phyloP scores from a whole-genome alignment of 2,329 filamentous ascomycete genomes.

The Aureobasidium uvarum region DNA sequence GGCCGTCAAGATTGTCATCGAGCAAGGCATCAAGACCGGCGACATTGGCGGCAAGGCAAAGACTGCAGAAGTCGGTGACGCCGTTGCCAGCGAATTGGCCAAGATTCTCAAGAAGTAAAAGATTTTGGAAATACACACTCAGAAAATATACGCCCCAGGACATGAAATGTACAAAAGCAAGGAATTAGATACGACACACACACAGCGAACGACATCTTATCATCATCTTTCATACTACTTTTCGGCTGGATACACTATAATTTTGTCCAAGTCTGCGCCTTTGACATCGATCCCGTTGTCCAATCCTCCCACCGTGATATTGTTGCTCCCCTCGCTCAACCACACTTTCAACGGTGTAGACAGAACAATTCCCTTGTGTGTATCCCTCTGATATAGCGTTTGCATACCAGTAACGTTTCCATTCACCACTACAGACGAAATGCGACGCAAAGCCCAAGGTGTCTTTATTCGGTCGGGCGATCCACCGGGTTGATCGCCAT shows the following conservation, averaged over 20 bases:
- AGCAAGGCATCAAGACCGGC: conserved; percentile 72
- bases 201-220: conserved; percentile 7
- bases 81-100: conserved; percentile 70
- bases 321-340: conserved; percentile 56
- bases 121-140: neutral
- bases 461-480: conserved; percentile 60
- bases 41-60: conserved; percentile 77
- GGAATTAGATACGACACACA: conserved; percentile 9
- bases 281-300: conserved; percentile 57
- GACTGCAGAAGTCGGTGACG: conserved; percentile 80
- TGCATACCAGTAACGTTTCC: conserved; percentile 50
- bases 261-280: conserved; percentile 58
- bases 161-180: conserved; percentile 11
- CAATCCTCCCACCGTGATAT: conserved; percentile 58
- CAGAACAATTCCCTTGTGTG: conserved; percentile 60
- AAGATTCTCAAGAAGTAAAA: conserved; percentile 56
- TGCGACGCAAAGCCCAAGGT: conserved; percentile 58
- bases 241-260: conserved; percentile 61
- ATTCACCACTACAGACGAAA: conserved; percentile 61
- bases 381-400: conserved; percentile 55
- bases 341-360: conserved; percentile 57
- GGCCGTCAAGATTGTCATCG: conserved; percentile 76
- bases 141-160: neutral
- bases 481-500: conserved; percentile 55
- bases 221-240: conserved; percentile 1